A percentile compares a stretch with the other conserved stretches of the same genome.
phyloP scores from a whole-genome alignment of 306 rosid genomes.

The Morella rubra region DNA sequence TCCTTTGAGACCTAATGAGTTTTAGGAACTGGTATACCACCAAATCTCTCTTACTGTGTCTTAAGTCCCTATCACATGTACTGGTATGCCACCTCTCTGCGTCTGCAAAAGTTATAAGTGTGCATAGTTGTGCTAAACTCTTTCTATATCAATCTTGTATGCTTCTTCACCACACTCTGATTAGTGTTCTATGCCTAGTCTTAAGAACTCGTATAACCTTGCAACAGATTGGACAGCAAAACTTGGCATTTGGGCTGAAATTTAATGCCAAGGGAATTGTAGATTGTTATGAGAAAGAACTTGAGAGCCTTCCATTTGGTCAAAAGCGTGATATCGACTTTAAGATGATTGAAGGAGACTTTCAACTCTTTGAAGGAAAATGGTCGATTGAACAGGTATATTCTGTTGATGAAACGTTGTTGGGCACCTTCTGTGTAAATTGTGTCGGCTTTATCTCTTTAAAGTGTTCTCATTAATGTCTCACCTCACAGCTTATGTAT shows the following conservation, averaged over 20 bases:
- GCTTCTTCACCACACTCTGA: slow-evolving; percentile 1
- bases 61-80: neutral
- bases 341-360: slow-evolving; percentile 90
- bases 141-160: slow-evolving; percentile 11
- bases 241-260: slow-evolving; percentile 79
- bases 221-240: slow-evolving; percentile 76
- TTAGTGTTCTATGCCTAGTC: slow-evolving; percentile 4
- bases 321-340: slow-evolving; percentile 76
- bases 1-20: neutral
- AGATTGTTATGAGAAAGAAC: slow-evolving; percentile 79
- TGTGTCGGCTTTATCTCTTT: neutral
- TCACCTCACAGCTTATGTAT: neutral
- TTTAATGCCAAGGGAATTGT: slow-evolving; percentile 79
- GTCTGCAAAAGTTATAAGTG: slow-evolving; percentile 3
- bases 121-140: slow-evolving; percentile 13
- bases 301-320: slow-evolving; percentile 58
- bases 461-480: neutral
- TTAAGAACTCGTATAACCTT: slow-evolving; percentile 20
- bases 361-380: slow-evolving; percentile 76
- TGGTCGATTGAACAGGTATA: slow-evolving; percentile 86
- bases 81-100: neutral
- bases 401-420: slow-evolving; percentile 19
- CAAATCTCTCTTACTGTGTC: neutral
- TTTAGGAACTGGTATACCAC: neutral
- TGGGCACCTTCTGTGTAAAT: neutral